A percentile compares a stretch with the other conserved stretches of the same genome.
Evolutionary conservation across 2,329 filamentous ascomycete genomes (phyloP).

Genomic region (Talaromyces sp.): DNA sequence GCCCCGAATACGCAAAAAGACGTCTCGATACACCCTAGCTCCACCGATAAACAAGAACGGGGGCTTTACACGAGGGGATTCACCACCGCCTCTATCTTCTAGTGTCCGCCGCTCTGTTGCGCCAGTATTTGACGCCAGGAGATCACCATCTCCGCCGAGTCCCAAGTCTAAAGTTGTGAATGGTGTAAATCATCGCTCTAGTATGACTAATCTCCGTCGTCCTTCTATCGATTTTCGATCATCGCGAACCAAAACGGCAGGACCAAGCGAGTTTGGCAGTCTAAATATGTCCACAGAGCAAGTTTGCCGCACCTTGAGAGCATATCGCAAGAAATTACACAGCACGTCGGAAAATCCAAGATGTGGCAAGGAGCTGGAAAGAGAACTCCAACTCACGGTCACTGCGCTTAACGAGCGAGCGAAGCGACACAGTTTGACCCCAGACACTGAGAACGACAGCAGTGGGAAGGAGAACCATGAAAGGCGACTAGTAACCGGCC

Average conservation of each 20-base stretch:
- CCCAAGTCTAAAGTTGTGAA: slow-evolving; percentile 26
- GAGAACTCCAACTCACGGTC: slow-evolving; percentile 47
- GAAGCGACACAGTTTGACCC: slow-evolving; percentile 23
- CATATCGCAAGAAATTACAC: slow-evolving; percentile 55
- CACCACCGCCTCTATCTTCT: slow-evolving; percentile 22
- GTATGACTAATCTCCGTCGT: slow-evolving; percentile 32
- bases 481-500: slow-evolving; percentile 1
- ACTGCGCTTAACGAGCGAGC: slow-evolving; percentile 27
- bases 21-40: slow-evolving; percentile 48
- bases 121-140: slow-evolving; percentile 18
- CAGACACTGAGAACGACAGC: slow-evolving; percentile 33
- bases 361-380: slow-evolving; percentile 50
- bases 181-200: slow-evolving; percentile 23
- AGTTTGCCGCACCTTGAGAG: slow-evolving; percentile 51
- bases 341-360: slow-evolving; percentile 45
- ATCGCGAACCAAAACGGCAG: slow-evolving; percentile 33
- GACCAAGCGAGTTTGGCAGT: slow-evolving; percentile 39
- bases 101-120: slow-evolving; percentile 26
- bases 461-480: slow-evolving; percentile 32
- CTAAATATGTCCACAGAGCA: slow-evolving; percentile 52
- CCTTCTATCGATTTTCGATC: slow-evolving; percentile 46
- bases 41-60: slow-evolving; percentile 26
- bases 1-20: slow-evolving; percentile 49
- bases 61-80: slow-evolving; percentile 23
- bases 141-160: slow-evolving; percentile 37